These are phyloP conservation scores for Ehretia macrophylla DNA, from an alignment of 257 asterid species.

Conservation along the genomic window DNA sequence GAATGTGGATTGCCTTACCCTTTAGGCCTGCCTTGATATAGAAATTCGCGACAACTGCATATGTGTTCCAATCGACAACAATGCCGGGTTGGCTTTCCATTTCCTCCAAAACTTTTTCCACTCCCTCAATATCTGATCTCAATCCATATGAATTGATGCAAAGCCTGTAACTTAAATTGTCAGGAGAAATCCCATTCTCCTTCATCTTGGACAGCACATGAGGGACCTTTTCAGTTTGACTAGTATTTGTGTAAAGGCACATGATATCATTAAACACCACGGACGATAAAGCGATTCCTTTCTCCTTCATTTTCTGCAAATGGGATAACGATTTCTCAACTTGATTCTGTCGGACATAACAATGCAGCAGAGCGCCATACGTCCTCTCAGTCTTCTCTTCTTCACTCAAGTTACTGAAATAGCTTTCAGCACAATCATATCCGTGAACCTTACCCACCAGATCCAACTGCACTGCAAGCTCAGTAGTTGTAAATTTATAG, in stretches of 20 bases:
- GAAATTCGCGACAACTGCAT: conserved; percentile 60
- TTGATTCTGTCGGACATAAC: conserved; percentile 59
- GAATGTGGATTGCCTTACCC: conserved; percentile 47
- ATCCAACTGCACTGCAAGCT: conserved; percentile 82
- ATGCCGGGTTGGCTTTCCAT: conserved; percentile 56
- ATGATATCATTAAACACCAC: conserved; percentile 64
- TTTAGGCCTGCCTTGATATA: conserved; percentile 49
- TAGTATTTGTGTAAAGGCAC: conserved; percentile 48
- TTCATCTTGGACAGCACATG: conserved; percentile 50
- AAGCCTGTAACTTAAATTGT: conserved; percentile 71
- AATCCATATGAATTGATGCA: conserved; percentile 72
- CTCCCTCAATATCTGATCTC: conserved; percentile 58
- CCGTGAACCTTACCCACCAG: conserved; percentile 78
- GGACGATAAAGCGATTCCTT: conserved; percentile 47
- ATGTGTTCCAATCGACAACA: conserved; percentile 71
- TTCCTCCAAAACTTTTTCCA: conserved; percentile 57
- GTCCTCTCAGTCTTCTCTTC: conserved; percentile 57
- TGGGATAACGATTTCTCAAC: conserved; percentile 47
- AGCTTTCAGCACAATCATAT: conserved; percentile 52
- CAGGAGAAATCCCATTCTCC: conserved; percentile 46
- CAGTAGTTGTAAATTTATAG: conserved; percentile 49
- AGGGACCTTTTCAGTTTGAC: conserved; percentile 50
- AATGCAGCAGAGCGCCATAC: conserved; percentile 84
- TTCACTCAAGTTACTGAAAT: conserved; percentile 54
- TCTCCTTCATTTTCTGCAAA: conserved; percentile 54